These are phyloP conservation scores for Corniculantispora saksenae DNA, from an alignment of 2,329 filamentous ascomycete species.

Conservation along the genomic window DNA sequence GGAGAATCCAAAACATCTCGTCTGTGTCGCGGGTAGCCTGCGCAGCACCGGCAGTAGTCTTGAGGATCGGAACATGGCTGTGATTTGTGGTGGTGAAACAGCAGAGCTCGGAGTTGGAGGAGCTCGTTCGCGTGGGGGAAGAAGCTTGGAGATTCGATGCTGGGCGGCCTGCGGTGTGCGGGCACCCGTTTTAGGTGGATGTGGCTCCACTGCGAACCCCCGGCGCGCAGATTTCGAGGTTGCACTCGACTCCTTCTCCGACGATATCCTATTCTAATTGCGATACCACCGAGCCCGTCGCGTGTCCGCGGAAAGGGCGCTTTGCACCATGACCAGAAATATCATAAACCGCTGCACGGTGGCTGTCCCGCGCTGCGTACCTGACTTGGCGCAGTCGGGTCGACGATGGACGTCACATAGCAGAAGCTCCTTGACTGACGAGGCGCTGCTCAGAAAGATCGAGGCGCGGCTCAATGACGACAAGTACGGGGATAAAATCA, in stretches of 20 bases:
- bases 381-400: constrained; percentile 15
- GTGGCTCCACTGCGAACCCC: neutral
- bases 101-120: constrained; percentile 6
- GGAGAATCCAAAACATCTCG: constrained; percentile 47
- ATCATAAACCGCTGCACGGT: constrained; percentile 32
- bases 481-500: constrained; percentile 31
- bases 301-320: neutral
- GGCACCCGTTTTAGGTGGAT: neutral
- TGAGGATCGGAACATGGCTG: constrained; percentile 33
- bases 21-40: constrained; percentile 35
- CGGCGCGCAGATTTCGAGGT: neutral
- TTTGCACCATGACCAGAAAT: neutral
- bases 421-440: constrained; percentile 29
- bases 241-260: neutral
- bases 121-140: constrained; percentile 3
- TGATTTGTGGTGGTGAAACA: neutral
- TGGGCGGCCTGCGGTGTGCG: neutral
- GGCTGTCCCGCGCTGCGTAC: neutral
- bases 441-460: constrained; percentile 34
- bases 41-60: constrained; percentile 35
- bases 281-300: constrained; percentile 12
- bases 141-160: constrained; percentile 1
- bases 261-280: neutral
- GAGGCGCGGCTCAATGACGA: constrained; percentile 34
- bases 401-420: constrained; percentile 38